Evolutionary conservation across 106 monocot genomes (phyloP).

Genomic region (Allium cepa): DNA sequence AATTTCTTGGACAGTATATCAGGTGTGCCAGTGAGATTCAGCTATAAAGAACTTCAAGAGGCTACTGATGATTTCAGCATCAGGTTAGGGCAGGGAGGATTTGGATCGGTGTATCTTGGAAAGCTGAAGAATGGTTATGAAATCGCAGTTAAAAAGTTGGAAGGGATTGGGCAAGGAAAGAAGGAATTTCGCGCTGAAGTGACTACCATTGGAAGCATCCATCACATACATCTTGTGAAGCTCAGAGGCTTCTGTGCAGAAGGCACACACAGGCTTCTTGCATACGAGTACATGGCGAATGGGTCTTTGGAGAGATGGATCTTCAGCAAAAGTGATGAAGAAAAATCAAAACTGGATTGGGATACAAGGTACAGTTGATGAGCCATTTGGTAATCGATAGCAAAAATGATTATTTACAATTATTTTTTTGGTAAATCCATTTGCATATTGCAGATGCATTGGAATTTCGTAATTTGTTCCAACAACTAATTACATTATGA

Average conservation of each 20-base stretch:
- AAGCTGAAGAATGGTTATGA: conserved; percentile 40
- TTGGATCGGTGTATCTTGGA: conserved; percentile 76
- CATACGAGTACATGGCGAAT: conserved; percentile 52
- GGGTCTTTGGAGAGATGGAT: conserved; percentile 51
- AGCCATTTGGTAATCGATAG: too few species aligned
- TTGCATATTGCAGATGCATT: too few species aligned
- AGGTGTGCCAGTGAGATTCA: conserved; percentile 52
- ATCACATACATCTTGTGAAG: conserved; percentile 69
- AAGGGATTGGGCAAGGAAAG: conserved; percentile 58
- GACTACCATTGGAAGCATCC: conserved; percentile 55
- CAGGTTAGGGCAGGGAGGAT: conserved; percentile 71
- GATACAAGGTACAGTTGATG: conserved; percentile 14
- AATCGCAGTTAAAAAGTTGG: conserved; percentile 50
- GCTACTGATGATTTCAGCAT: conserved; percentile 63
- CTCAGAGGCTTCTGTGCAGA: conserved; percentile 71
- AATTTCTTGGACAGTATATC: conserved; percentile 51
- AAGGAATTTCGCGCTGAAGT: conserved; percentile 64
- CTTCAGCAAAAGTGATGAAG: conserved; percentile 15
- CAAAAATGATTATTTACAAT: too few species aligned
- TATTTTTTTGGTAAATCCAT: too few species aligned
- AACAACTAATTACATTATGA: too few species aligned
- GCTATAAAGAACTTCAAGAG: conserved; percentile 45
- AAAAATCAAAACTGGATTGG: conserved; percentile 24
- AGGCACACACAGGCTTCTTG: conserved; percentile 46
- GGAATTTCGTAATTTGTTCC: too few species aligned